phyloP scores from a whole-genome alignment of 2,329 filamentous ascomycete genomes.

The Penicillium sp. region DNA sequence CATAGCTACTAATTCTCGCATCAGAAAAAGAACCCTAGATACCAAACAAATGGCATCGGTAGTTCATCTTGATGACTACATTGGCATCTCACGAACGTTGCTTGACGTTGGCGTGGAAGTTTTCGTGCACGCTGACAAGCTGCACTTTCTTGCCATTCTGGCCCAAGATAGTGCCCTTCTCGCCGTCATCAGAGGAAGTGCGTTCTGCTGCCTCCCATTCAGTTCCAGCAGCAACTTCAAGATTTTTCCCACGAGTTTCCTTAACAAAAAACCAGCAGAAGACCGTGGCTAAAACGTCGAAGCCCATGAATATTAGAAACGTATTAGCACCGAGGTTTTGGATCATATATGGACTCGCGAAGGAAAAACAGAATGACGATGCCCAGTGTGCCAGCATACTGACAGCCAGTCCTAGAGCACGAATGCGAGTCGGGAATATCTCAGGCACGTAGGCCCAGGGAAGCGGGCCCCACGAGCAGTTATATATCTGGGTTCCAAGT shows the following conservation, averaged over 20 bases:
- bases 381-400: conserved; percentile 37
- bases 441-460: conserved; percentile 29
- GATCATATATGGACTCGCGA: conserved; percentile 43
- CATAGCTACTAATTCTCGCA: no score
- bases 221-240: conserved; percentile 42
- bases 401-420: conserved; percentile 34
- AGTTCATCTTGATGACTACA: neutral
- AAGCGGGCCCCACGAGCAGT: conserved; percentile 36
- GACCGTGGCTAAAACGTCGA: conserved; percentile 47
- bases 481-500: conserved; percentile 24
- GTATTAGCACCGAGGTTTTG: conserved; percentile 51
- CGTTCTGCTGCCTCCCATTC: conserved; percentile 24
- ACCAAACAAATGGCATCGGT: no score
- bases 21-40: no score
- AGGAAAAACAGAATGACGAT: conserved; percentile 38
- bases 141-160: conserved; percentile 19
- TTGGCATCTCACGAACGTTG: conserved; percentile 6
- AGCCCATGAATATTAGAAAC: conserved; percentile 46
- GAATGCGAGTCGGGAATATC: conserved; percentile 33
- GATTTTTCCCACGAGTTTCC: conserved; percentile 57
- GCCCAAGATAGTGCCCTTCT: conserved; percentile 15
- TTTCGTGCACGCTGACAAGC: conserved; percentile 22
- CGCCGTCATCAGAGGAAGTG: conserved; percentile 15
- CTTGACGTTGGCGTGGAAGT: conserved; percentile 22
- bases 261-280: conserved; percentile 61